These are phyloP conservation scores for Calcarisporium arbuscula DNA, from an alignment of 2,329 filamentous ascomycete genomes.

Conservation along the genomic window DNA sequence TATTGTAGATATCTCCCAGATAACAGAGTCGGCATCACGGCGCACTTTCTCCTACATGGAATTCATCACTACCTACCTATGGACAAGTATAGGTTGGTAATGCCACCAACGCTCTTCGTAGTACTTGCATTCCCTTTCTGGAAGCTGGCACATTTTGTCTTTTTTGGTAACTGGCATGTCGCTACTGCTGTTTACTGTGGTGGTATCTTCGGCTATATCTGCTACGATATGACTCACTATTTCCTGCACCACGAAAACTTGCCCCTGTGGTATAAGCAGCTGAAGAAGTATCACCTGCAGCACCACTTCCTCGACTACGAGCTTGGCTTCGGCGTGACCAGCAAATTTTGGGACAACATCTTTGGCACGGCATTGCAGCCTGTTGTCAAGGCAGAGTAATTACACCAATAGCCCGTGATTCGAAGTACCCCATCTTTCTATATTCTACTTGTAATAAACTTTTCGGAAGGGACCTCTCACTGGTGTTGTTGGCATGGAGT, in stretches of 20 bases:
- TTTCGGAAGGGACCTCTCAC: too few species aligned
- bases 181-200: slow-evolving; percentile 77
- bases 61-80: slow-evolving; percentile 99
- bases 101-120: slow-evolving; percentile 87
- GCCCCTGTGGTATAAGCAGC: slow-evolving; percentile 77
- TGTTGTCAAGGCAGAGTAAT: slow-evolving; percentile 26
- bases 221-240: slow-evolving; percentile 97
- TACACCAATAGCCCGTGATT: slow-evolving; percentile 3
- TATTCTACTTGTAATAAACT: too few species aligned
- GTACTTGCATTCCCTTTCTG: slow-evolving; percentile 84
- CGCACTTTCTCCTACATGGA: slow-evolving; percentile 91
- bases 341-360: slow-evolving; percentile 87
- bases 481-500: too few species aligned
- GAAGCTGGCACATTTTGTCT: slow-evolving; percentile 76
- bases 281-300: slow-evolving; percentile 96
- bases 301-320: slow-evolving; percentile 98
- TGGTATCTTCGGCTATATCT: slow-evolving; percentile 90
- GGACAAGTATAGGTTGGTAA: slow-evolving; percentile 94
- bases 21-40: slow-evolving; percentile 76
- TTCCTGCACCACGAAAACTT: slow-evolving; percentile 95
- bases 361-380: slow-evolving; percentile 77
- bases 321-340: slow-evolving; percentile 95
- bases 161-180: slow-evolving; percentile 79
- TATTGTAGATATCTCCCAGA: slow-evolving; percentile 71
- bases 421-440: too few species aligned